Conservation (phyloP, 192 early-diverging fungal species). For the Kickxella alabastrina region DNA sequence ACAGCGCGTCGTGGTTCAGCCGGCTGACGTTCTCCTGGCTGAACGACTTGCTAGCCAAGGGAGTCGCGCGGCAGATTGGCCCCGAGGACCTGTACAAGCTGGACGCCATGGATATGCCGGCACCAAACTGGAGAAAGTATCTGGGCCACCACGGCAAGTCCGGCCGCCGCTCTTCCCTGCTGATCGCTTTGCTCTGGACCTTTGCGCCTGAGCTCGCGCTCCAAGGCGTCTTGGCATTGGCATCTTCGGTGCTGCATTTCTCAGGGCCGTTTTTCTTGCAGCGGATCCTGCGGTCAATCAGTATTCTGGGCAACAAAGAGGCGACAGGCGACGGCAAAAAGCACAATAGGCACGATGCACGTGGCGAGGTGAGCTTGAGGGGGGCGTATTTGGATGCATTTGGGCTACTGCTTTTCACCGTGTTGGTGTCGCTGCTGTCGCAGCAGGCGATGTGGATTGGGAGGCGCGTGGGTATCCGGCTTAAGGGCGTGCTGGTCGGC, state of each 20-base stretch:
- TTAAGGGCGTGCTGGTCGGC: conserved; percentile 57
- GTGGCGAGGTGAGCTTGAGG: conserved; percentile 3
- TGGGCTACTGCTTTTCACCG: conserved; percentile 55
- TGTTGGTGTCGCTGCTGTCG: conserved; percentile 28
- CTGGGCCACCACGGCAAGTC: conserved; percentile 14
- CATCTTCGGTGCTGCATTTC: conserved; percentile 31
- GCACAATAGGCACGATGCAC: background rate
- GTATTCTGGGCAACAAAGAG: conserved; percentile 19
- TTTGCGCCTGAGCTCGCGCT: conserved; percentile 45
- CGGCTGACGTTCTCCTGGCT: conserved; percentile 56
- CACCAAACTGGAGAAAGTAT: conserved; percentile 33
- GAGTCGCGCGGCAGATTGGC: conserved; percentile 54
- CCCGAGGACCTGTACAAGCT: conserved; percentile 59
- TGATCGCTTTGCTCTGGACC: conserved; percentile 25
- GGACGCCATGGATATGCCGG: conserved; percentile 48
- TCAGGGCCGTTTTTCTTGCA: conserved; percentile 59
- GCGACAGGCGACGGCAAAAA: background rate
- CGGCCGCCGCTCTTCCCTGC: conserved; percentile 31
- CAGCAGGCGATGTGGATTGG: conserved; percentile 64
- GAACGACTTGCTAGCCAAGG: conserved; percentile 57
- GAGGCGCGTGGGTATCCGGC: conserved; percentile 58
- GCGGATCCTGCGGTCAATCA: conserved; percentile 56
- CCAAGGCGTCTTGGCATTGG: conserved; percentile 40
- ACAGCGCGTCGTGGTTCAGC: conserved; percentile 19
- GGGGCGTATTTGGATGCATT: conserved; percentile 58